Base-by-base conservation (phyloP, 352 stramenopile species). In the Globisporangium acanthophoron region DNA sequence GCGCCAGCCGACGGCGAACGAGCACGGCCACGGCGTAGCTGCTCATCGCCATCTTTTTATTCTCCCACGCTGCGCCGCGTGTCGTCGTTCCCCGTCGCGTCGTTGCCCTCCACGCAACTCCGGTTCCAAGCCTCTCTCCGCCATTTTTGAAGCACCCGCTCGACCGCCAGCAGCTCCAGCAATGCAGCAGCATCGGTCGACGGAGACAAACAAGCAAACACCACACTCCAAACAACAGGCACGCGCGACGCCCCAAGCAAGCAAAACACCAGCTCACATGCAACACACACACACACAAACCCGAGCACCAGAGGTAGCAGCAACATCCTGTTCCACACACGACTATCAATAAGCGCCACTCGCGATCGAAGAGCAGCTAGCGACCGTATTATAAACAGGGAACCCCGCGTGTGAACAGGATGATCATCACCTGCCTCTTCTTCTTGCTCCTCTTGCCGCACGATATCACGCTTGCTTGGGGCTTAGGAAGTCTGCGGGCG, bases 1-100 rank as follows among this genome's bases (percentile, higher is more conserved):
- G 54, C 21, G 20, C 55, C 43, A 24, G 20, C 13, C 13, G 21
- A 52, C n/a, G 33, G 15, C 29, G 24, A 15, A 56, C 27, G 18
- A 37, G 24, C 18, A 33, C n/a, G 52, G 46, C 21, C 52, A 56
- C 52, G 37, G 52, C 52, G 33, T 56, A 56, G 52, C 52, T 48
- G 37, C 33, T 41, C 8, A 9, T 41, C 37, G 37, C 37, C 37
- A 41, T 9, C 13, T 41, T 15, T 41, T 41, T 41, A 9, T 41
- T 41, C 37, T 41, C 37, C 37, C 37, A 41, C 37, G 37, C 13
- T 9, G 13, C 37, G 37, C 37, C 37, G 37, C 37, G 37, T 41
- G 37, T 41, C 37, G 37, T 41, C 37, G 37, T 41, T 41, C 37
- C 37, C 8, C 8, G 37, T 41, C 37, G 37, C 37, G 37, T 41